Conservation (phyloP, 345 rosid genomes). For the Laguncularia racemosa region DNA sequence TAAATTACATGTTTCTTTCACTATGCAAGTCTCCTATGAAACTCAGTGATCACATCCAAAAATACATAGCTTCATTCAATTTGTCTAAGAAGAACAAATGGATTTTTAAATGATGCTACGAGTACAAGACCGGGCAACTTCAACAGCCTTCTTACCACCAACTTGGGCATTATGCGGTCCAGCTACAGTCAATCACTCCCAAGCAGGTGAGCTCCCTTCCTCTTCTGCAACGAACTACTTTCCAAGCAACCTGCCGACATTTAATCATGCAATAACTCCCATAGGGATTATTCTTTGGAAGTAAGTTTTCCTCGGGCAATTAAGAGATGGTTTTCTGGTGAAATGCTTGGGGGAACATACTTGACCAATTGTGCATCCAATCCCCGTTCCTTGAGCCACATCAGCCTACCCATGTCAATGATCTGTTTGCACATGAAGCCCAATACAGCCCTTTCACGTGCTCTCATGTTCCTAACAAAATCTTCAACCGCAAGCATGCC, state of each 20-base stretch:
- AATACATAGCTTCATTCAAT: no score
- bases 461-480: conserved; percentile 53
- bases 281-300: neutral
- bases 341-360: conserved; percentile 62
- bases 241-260: neutral
- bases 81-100: no score
- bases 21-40: no score
- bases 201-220: no score
- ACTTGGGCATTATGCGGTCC: no score
- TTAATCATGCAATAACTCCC: neutral
- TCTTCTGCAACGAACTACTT: no score
- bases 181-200: no score
- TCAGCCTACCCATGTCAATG: conserved; percentile 72
- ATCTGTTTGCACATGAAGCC: conserved; percentile 91
- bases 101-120: no score
- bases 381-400: conserved; percentile 54
- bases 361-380: conserved; percentile 53
- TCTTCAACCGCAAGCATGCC: conserved; percentile 43
- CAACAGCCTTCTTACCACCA: no score
- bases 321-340: conserved; percentile 78
- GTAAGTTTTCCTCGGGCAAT: conserved; percentile 25
- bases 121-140: no score
- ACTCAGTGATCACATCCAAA: no score
- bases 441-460: conserved; percentile 57
- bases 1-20: no score